A percentile compares a stretch with the other conserved stretches of the same genome.
phyloP scores from a whole-genome alignment of 129 eudicot species.

The Flaveria brownii region DNA sequence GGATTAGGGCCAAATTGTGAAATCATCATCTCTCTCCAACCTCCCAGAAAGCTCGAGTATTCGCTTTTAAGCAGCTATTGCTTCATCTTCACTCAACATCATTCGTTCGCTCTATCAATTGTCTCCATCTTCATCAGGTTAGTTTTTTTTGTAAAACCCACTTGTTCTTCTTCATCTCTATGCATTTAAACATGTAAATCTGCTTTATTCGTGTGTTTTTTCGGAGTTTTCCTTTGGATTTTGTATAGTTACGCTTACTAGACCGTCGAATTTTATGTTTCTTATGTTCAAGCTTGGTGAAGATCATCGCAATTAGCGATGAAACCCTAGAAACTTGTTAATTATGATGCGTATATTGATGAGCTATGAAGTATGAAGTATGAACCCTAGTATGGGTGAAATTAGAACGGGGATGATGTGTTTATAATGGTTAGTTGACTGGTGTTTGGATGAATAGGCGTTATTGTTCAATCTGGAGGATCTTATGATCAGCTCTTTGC shows the following conservation, averaged over 20 bases:
- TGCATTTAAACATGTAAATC: background rate
- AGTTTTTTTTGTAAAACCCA: background rate
- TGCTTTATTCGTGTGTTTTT: constrained; percentile 11
- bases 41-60: background rate
- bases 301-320: background rate
- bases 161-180: background rate
- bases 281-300: background rate
- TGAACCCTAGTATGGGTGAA: background rate
- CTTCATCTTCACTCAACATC: background rate
- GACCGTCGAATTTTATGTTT: background rate
- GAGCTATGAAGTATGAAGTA: constrained; percentile 9
- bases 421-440: background rate
- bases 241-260: background rate
- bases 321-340: constrained; percentile 23
- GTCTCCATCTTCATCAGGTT: constrained; percentile 14
- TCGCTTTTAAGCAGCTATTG: background rate
- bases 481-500: background rate
- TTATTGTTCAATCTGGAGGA: background rate
- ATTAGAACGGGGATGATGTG: background rate
- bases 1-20: background rate
- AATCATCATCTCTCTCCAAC: background rate
- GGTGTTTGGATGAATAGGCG: background rate
- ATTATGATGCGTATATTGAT: background rate
- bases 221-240: background rate
- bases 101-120: background rate